phyloP scores from a whole-genome alignment of 108 stramenopile genomes.

The Cyclotella baltica region DNA sequence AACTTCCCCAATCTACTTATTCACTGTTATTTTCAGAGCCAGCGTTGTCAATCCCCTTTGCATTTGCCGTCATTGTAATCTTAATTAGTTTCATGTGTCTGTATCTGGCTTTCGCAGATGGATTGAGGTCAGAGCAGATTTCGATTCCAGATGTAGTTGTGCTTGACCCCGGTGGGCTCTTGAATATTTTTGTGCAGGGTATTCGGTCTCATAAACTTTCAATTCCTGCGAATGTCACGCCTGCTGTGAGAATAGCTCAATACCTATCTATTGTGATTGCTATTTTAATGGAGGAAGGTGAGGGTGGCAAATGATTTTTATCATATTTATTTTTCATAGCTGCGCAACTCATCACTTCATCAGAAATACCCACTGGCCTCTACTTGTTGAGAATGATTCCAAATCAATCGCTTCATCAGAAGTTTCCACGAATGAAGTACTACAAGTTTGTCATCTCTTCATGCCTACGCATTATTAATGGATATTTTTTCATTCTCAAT shows the following conservation, averaged over 20 bases:
- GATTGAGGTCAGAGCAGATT: too few species aligned
- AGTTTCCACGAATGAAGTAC: not conserved
- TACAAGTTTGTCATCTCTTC: not conserved
- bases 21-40: slow-evolving; percentile 2
- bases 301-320: too few species aligned
- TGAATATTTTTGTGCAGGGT: too few species aligned
- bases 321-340: too few species aligned
- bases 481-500: too few species aligned
- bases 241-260: too few species aligned
- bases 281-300: too few species aligned
- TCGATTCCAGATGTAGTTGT: too few species aligned
- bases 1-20: slow-evolving; percentile 1
- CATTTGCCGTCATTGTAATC: not conserved
- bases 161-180: too few species aligned
- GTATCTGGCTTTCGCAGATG: not conserved
- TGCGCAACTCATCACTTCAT: not conserved
- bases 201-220: too few species aligned
- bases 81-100: not conserved
- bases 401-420: not conserved
- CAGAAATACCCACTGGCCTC: not conserved
- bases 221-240: too few species aligned
- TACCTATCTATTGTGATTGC: too few species aligned
- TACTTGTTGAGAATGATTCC: not conserved
- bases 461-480: not conserved
- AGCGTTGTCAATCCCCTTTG: slow-evolving; percentile 1